Evolutionary conservation across 345 rosid genomes (phyloP), one percentile per base, ranked within the genome.

Genomic region (Salix udensis): DNA sequence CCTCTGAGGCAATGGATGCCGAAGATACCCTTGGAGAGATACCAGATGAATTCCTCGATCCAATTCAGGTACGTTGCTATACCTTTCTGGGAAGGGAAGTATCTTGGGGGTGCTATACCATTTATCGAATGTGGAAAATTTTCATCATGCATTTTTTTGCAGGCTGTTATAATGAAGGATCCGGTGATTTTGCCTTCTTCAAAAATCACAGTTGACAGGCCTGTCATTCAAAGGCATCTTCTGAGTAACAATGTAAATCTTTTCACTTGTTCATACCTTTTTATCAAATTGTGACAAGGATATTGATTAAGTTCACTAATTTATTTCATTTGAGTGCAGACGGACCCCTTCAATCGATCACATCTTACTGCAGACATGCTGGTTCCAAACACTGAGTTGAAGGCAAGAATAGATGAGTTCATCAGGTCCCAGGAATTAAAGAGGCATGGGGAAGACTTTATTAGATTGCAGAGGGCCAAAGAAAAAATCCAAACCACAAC

Each of bases 11-110:
- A 74, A 86, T 92, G 97, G 98, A 96, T 64, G 78, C 98, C 70
- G 99, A 96, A 88, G 98, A 93, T 75, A 77, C 89, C 71, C 97
- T 96, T 18, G 98, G 99, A 75, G 98, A 95, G 71, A 88, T 90
- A 79, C 99, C 98, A 1, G 99, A 96, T 26, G 99, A 94, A 84
- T 96, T 92, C 89, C 98, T 96, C n/a, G 99, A 96, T 77, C 99
- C 97, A 66, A 92, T 92, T 79, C 97, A 92, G 80, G 97, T 89
- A 88, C 76, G 73, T 44, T 40, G 34, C 21, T 64, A 11, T 67
- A 39, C 34, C 37, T n/a, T 10, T 40, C 39, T 10, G 15, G 67
- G 8, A 64, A 24, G 36, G 37, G 19, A 15, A 30, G 13, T 30
- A 14, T 26, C 36, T 64, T 16, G 14, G 1, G 37, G 1, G 67